Evolutionary conservation across 208 protist genomes (phyloP), one percentile per base, ranked within the genome.

Genomic region (Wallacemonas sp.): DNA sequence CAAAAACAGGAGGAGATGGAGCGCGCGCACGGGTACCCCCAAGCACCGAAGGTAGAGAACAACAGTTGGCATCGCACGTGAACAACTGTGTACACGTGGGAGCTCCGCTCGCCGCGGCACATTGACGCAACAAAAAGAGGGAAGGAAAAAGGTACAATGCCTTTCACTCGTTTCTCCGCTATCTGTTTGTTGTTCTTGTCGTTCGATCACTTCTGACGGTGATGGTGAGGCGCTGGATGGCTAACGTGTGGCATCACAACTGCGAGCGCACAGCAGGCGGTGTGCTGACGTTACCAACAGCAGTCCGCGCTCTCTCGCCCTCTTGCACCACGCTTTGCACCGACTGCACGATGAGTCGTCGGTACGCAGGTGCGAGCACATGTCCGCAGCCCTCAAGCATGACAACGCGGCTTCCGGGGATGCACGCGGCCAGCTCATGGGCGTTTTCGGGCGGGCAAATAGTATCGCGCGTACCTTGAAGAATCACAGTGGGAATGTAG

Each of bases 401-500:
- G 37, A 73, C 64, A 3, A 90, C 33, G 6, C 37, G 60, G 29
- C 83, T 83, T 0, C 72, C 73, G 0, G 68, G 69, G 54, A 92
- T 84, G 15, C 67, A 29, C 5, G 75, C 27, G n/a, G 68, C 63
- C 3, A 91, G 66, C 59, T 81, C 54, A 15, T 63, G 30, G 17
- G 71, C 85, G 52, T 92, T 90, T 3, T 36, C 37, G n/a, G 59
- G 39, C 1, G 83, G 85, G 33, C 78, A 79, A 32, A 94, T 61
- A 1, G 50, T 27, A 54, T 94, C 88, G 26, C 57, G 37, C 19
- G 76, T 81, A n/a, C 88, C 88, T 6, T 94, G 84, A 5, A 92
- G 45, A 17, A 94, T 68, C n/a, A 89, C 36, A 21, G 81, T 87
- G 9, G 88, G 85, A n/a, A 90, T 63, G 68, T 82, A 76, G 17